A percentile compares a stretch with the other conserved stretches of the same genome.
Evolutionary conservation across 371 early-diverging fungal species (phyloP).

Genomic region (Synchytrium microbalum): DNA sequence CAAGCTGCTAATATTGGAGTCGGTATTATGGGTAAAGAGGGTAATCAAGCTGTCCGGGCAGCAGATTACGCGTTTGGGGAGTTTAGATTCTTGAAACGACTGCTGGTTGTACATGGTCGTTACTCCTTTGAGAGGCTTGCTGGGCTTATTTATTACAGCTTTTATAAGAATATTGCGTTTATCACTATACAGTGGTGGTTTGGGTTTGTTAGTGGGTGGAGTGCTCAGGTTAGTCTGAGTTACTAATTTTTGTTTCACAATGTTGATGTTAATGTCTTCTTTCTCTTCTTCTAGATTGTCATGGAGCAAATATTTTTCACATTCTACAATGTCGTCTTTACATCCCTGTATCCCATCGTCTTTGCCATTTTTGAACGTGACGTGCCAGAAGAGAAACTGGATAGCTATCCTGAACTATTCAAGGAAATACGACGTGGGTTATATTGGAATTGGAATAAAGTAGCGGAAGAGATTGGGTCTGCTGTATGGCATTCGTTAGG

Average conservation of each 20-base stretch:
- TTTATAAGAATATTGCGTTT: conserved; percentile 47
- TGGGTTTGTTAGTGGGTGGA: conserved; percentile 34
- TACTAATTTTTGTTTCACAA: conserved; percentile 21
- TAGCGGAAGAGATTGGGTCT: not conserved
- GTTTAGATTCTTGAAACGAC: conserved; percentile 41
- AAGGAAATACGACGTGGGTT: conserved; percentile 14
- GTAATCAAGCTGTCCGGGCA: conserved; percentile 57
- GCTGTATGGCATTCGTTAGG: conserved; percentile 22
- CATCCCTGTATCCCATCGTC: conserved; percentile 38
- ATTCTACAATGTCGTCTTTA: conserved; percentile 39
- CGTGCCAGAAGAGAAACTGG: conserved; percentile 18
- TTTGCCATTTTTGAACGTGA: conserved; percentile 35
- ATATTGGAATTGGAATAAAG: conserved; percentile 22
- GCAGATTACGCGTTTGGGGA: conserved; percentile 56
- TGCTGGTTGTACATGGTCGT: conserved; percentile 45
- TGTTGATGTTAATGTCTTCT: conserved; percentile 6
- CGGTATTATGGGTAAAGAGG: conserved; percentile 64
- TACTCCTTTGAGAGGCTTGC: conserved; percentile 9
- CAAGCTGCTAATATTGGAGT: conserved; percentile 59
- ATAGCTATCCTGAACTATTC: conserved; percentile 25
- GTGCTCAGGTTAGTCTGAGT: conserved; percentile 30
- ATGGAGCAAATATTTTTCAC: conserved; percentile 44
- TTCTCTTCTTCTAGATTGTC: conserved; percentile 14
- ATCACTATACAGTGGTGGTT: conserved; percentile 38
- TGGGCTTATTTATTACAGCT: conserved; percentile 34